Evolutionary conservation across 495 filamentous ascomycete species (phyloP), one percentile per base, ranked within the genome.

Genomic region (Penicillium robsamsonii): DNA sequence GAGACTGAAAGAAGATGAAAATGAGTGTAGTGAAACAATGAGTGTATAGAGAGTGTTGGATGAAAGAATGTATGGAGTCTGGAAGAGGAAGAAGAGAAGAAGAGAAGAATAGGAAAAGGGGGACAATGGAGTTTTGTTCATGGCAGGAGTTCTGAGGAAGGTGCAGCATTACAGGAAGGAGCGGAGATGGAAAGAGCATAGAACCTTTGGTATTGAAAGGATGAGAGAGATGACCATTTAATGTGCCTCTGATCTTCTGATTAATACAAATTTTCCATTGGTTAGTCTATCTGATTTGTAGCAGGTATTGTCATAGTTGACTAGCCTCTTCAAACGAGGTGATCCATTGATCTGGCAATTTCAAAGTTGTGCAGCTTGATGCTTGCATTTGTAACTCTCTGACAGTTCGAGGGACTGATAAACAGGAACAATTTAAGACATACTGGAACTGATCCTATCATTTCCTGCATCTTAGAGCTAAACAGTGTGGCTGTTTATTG

Each of bases 11-110:
- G 7, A 29, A 10, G 5, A 24, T 37, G 11, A 47, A 52, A 37
- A 59, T 13, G 27, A 50, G 5, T 38, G 47, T 29, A 45, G 8
- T 17, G 20, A 17, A 43, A 27, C 25, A 61, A 58, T 49, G 57
- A 55, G 22, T 17, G 40, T 29, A 35, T n/a, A 25, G 18, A n/a
- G 55, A 37, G 15, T 27, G 33, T 30, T 31, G 42, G 24, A 52
- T 50, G 38, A 59, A 57, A 50, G 56, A 63, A 18, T 54, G 55
- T 24, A 42, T 46, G 55, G 31, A 30, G 37, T 27, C 29, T 13
- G 50, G 47, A 29, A 55, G 46, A 43, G 29, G 25, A 20, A 54
- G 44, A 56, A 38, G 22, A 46, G 38, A n/a, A n/a, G n/a, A n/a
- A 41, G 50, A 51, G 29, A 47, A 55, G 48, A 57, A 11, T 29